Percentiles rank a stretch among this genome's conserved stretches.
These are phyloP conservation scores for Sisymbrium irio DNA, from an alignment of 345 rosid genomes.

Conservation along the genomic window DNA sequence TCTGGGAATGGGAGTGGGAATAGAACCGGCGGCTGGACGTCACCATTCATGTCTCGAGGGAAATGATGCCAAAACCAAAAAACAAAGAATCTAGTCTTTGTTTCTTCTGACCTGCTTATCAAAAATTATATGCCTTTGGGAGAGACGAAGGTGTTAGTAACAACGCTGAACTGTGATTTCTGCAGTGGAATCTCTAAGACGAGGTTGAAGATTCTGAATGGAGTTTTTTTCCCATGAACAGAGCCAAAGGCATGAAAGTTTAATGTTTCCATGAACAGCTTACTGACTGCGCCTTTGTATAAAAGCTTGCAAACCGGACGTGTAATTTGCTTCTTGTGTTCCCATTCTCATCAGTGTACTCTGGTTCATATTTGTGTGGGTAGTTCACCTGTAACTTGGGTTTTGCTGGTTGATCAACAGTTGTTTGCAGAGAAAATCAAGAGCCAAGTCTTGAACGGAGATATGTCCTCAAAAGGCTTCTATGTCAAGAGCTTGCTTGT, in stretches of 20 bases:
- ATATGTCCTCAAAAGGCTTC: neutral
- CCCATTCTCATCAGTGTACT: neutral
- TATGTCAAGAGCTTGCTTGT: slow-evolving; percentile 54
- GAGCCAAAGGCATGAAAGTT: too few species aligned
- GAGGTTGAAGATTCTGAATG: slow-evolving; percentile 3
- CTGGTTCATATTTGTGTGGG: neutral
- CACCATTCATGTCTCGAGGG: slow-evolving; percentile 64
- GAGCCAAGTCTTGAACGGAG: slow-evolving; percentile 2
- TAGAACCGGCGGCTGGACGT: slow-evolving; percentile 71
- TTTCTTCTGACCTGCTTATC: slow-evolving; percentile 1
- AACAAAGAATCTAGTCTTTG: neutral
- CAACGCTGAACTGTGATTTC: neutral
- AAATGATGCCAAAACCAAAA: slow-evolving; percentile 30
- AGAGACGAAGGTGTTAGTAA: neutral
- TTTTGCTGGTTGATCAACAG: slow-evolving; percentile 3
- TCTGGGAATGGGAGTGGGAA: slow-evolving; percentile 52
- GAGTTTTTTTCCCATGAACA: neutral
- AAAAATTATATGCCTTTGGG: slow-evolving; percentile 10
- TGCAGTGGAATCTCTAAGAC: slow-evolving; percentile 9
- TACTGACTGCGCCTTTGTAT: slow-evolving; percentile 11
- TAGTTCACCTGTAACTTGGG: slow-evolving; percentile 3
- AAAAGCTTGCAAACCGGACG: slow-evolving; percentile 9
- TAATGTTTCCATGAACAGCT: slow-evolving; percentile 1
- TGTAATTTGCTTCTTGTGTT: slow-evolving; percentile 20
- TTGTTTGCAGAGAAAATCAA: slow-evolving; percentile 3